Conservation (phyloP, 768 basidiomycete species). For the Lactarius sp. region DNA sequence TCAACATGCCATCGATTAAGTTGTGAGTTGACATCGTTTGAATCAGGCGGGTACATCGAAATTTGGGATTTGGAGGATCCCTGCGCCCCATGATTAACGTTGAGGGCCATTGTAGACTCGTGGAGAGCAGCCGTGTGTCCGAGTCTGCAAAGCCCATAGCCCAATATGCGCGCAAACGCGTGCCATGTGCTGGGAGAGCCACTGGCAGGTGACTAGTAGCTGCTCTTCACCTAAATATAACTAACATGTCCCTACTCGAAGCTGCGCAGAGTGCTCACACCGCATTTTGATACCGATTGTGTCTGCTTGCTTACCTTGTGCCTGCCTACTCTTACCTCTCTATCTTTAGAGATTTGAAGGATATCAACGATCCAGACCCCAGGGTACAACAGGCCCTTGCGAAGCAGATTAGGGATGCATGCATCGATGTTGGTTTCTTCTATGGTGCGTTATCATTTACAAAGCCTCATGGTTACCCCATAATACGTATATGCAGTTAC, state of each 20-base stretch:
- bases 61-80: no score
- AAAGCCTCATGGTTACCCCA: not conserved
- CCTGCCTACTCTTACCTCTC: not conserved
- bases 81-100: no score
- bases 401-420: conserved; percentile 61
- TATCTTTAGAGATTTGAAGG: conserved; percentile 36
- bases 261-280: conserved; percentile 17
- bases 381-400: conserved; percentile 44
- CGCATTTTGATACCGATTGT: conserved; percentile 22
- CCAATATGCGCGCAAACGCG: no score
- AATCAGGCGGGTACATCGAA: no score
- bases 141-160: no score
- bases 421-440: conserved; percentile 80
- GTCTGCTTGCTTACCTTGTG: conserved; percentile 3
- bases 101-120: no score
- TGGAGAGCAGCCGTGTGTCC: no score
- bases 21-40: no score
- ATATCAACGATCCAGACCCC: conserved; percentile 38
- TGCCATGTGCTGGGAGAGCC: no score
- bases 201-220: no score
- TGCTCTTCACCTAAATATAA: no score
- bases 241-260: conserved; percentile 10
- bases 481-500: conserved; percentile 46
- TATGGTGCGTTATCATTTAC: conserved; percentile 47
- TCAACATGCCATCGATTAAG: no score